A percentile compares a stretch with the other conserved stretches of the same genome.
These are phyloP conservation scores for Plasmopara muralis DNA, from an alignment of 352 stramenopile genomes.

Conservation along the genomic window DNA sequence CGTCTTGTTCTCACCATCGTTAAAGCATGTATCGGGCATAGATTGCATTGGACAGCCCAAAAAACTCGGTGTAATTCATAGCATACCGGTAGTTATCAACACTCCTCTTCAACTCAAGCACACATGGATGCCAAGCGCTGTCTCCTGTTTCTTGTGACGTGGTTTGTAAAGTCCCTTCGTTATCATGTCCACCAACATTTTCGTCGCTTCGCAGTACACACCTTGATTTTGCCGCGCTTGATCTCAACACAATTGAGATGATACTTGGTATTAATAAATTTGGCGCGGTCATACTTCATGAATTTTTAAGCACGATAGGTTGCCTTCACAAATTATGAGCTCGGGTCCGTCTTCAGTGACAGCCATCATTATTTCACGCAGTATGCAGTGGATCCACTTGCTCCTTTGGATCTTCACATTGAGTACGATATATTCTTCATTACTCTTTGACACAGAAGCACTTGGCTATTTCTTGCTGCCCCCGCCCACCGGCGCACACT, in stretches of 20 bases:
- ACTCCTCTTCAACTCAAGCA: background rate
- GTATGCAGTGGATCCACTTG: background rate
- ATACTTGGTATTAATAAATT: background rate
- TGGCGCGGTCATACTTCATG: background rate
- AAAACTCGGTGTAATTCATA: too few species aligned
- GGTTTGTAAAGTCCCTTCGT: background rate
- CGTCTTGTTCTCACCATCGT: too few species aligned
- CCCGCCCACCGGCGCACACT: background rate
- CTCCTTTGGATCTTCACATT: constrained; percentile 6
- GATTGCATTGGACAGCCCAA: too few species aligned
- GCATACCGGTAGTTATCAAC: constrained; percentile 1
- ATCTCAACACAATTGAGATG: background rate
- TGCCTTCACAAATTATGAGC: constrained; percentile 13
- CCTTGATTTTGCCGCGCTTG: background rate
- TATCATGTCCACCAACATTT: background rate
- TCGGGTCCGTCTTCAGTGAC: constrained; percentile 1
- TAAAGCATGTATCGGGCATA: too few species aligned
- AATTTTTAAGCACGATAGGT: constrained; percentile 3
- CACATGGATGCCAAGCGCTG: background rate
- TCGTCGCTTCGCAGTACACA: background rate
- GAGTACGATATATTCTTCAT: constrained; percentile 10
- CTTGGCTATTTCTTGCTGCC: constrained; percentile 4
- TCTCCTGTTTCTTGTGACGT: background rate
- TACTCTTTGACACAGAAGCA: constrained; percentile 8
- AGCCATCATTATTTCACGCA: constrained; percentile 7